Conservation (phyloP, 441 rosid species). For the Gossypium gossypioides region DNA sequence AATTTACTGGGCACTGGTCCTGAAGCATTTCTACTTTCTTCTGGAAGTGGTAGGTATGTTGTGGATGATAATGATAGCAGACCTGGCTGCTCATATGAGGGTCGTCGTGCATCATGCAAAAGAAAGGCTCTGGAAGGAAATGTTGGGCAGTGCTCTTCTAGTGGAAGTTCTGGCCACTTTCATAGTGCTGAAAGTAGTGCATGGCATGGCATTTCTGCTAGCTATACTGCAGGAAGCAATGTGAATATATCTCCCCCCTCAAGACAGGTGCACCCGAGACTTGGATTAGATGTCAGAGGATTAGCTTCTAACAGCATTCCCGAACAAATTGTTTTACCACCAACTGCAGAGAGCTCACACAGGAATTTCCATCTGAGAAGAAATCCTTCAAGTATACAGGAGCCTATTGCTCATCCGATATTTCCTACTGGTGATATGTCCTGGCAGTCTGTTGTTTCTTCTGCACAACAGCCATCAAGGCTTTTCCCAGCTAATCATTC, state of each 20-base stretch:
- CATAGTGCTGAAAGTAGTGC: slow-evolving; percentile 46
- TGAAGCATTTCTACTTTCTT: slow-evolving; percentile 28
- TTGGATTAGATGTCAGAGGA: slow-evolving; percentile 37
- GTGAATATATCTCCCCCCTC: slow-evolving; percentile 35
- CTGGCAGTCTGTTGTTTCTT: slow-evolving; percentile 34
- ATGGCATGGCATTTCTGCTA: slow-evolving; percentile 34
- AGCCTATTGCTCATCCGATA: slow-evolving; percentile 29
- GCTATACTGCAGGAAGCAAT: slow-evolving; percentile 31
- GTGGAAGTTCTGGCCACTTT: slow-evolving; percentile 43
- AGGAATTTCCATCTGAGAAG: slow-evolving; percentile 52
- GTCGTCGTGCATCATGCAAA: slow-evolving; percentile 57
- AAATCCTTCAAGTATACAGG: slow-evolving; percentile 45
- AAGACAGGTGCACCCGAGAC: slow-evolving; percentile 36
- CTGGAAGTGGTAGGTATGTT: slow-evolving; percentile 32
- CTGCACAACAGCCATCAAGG: slow-evolving; percentile 33
- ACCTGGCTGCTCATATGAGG: slow-evolving; percentile 44
- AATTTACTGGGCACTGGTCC: slow-evolving; percentile 23
- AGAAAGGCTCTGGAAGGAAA: slow-evolving; percentile 69
- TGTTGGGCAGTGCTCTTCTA: slow-evolving; percentile 52
- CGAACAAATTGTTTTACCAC: slow-evolving; percentile 25
- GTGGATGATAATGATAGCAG: slow-evolving; percentile 35
- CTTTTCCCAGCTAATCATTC: slow-evolving; percentile 36
- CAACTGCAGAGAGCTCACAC: slow-evolving; percentile 37
- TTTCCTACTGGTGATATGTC: slow-evolving; percentile 37
- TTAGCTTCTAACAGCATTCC: slow-evolving; percentile 29